phyloP scores from a whole-genome alignment of 768 basidiomycete genomes.

The Russula brevipes region DNA sequence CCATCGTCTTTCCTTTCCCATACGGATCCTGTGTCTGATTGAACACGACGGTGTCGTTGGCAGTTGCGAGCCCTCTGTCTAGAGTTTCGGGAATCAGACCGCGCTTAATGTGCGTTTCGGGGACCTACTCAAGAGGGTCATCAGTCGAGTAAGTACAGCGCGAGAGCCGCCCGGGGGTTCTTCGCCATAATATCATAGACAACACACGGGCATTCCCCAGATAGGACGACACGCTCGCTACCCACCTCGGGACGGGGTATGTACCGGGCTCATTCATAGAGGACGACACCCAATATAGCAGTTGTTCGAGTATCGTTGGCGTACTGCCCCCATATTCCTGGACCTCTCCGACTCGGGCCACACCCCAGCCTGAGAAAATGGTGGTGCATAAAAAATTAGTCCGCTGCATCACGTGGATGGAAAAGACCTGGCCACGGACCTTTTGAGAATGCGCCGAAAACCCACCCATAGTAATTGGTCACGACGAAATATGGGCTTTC shows the following conservation, averaged over 20 bases:
- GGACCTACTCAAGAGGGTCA: slow-evolving; percentile 23
- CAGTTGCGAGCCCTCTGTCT: background rate
- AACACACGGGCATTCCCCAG: slow-evolving; percentile 19
- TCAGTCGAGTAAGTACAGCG: slow-evolving; percentile 20
- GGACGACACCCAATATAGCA: slow-evolving; percentile 23
- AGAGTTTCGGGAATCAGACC: slow-evolving; percentile 17
- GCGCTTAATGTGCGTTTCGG: slow-evolving; percentile 22
- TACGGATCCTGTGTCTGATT: slow-evolving; percentile 9
- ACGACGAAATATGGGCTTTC: slow-evolving; percentile 26
- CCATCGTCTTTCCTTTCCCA: slow-evolving; percentile 23
- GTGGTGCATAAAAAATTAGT: background rate
- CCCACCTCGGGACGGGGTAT: slow-evolving; percentile 25
- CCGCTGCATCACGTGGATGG: background rate
- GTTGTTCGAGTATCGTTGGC: slow-evolving; percentile 19
- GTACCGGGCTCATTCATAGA: slow-evolving; percentile 21
- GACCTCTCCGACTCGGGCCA: slow-evolving; percentile 11
- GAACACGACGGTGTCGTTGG: background rate
- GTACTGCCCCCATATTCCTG: background rate
- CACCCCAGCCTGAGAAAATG: slow-evolving; percentile 17
- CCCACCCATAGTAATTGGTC: slow-evolving; percentile 28
- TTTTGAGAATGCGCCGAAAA: slow-evolving; percentile 27
- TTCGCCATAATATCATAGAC: slow-evolving; percentile 24
- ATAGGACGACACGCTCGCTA: slow-evolving; percentile 14
- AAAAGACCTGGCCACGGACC: slow-evolving; percentile 2
- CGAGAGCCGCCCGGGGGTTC: slow-evolving; percentile 23